Percentiles rank a stretch among this genome's conserved stretches.
These are phyloP conservation scores for Talaromyces sp. DNA, from an alignment of 2,329 filamentous ascomycete genomes.

Conservation along the genomic window DNA sequence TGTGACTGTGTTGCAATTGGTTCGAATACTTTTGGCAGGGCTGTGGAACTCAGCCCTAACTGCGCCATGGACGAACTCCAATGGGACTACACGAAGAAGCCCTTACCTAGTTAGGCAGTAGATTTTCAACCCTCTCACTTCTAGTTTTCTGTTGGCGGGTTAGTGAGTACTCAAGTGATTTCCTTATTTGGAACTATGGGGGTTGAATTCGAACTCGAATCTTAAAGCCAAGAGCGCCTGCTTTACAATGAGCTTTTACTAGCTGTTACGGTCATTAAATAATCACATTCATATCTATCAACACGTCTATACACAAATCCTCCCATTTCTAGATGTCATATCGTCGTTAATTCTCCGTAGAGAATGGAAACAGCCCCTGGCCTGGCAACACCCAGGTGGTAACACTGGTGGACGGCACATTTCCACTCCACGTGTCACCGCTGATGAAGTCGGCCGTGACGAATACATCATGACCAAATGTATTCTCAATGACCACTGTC, in stretches of 20 bases:
- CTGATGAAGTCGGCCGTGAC: constrained; percentile 5
- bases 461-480: constrained; percentile 4
- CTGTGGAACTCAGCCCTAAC: background rate
- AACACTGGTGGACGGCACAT: constrained; percentile 9
- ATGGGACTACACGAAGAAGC: background rate
- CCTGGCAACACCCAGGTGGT: constrained; percentile 12
- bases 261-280: background rate
- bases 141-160: background rate
- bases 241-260: background rate
- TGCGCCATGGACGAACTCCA: background rate
- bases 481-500: constrained; percentile 11
- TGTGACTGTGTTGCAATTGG: background rate
- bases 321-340: background rate
- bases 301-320: background rate
- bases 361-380: background rate
- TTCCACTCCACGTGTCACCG: constrained; percentile 6
- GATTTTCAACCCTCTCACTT: background rate
- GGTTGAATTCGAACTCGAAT: background rate
- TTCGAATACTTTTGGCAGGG: background rate
- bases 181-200: background rate
- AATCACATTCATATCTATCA: background rate
- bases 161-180: background rate
- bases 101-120: background rate
- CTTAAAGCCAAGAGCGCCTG: background rate
- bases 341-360: background rate